Evolutionary conservation across 331 rosid genomes (phyloP), one percentile per base, ranked within the genome.

Genomic region (Phaseolus coccineus): DNA sequence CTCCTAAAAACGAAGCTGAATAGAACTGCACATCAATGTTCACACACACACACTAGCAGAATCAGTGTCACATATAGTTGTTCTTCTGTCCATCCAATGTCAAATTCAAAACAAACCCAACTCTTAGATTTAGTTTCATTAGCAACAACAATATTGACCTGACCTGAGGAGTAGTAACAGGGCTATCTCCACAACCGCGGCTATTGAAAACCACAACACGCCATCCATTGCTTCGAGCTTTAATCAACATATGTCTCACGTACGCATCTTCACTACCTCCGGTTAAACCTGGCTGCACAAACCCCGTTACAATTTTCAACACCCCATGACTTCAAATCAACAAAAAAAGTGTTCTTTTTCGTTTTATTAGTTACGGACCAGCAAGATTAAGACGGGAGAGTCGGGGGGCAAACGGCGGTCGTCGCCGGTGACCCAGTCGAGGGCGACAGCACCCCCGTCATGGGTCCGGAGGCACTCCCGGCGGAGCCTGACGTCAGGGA

Each of bases 1-100:
- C 99, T 80, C 99, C 99, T 77, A 88, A 73, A 90, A 87, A 95
- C 28, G 97, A 93, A 83, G 98, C 98, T 39, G 99, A 93, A 90
- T 95, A 93, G 92, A 95, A 89, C 98, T 95, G 93, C 91, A 91
- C 42, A 84, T 80, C 82, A 53, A 19, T n/a, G 12, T 19, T 53
- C 59, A 53, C 28, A 50, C 61, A 44, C 59, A 53, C 28, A 50
- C 61, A 44, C 24, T 0, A 44, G 15, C 19, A 66, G 4, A 13
- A 15, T 77, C 44, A 74, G 16, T 15, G 47, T 74, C 74, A 73
- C 69, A 66, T 59, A 37, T 9, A 66, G 27, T 28, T 6, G 27
- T 30, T 64, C 39, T 30, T 64, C 39, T 2, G 39, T 9, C 8
- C 5, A 56, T 22, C 63, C 27, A 30, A 22, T 1, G 5, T 55